These are phyloP conservation scores for Paecilomyces variotii DNA, from an alignment of 2,329 filamentous ascomycete species.

Conservation along the genomic window DNA sequence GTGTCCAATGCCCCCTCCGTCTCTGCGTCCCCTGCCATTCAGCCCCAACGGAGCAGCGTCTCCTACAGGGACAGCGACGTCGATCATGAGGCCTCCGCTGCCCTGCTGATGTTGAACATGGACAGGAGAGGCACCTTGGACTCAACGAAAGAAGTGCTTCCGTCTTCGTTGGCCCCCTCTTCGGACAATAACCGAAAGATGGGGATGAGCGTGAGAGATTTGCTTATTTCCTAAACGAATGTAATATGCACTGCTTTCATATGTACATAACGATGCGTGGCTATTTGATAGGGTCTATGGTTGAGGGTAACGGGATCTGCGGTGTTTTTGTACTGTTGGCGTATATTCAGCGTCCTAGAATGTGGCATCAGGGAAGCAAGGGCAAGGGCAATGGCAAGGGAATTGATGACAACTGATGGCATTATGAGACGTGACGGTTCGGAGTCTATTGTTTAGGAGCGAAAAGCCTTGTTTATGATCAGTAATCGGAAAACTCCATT, in stretches of 20 bases:
- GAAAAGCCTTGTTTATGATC: neutral
- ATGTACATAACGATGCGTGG: neutral
- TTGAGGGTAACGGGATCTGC: neutral
- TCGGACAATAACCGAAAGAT: slow-evolving; percentile 26
- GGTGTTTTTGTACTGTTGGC: neutral
- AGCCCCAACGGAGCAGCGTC: slow-evolving; percentile 29
- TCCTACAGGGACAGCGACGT: slow-evolving; percentile 43
- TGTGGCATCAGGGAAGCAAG: neutral
- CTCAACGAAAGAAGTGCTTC: slow-evolving; percentile 18
- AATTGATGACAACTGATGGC: neutral
- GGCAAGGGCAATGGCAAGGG: neutral
- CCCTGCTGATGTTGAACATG: slow-evolving; percentile 77
- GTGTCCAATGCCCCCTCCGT: slow-evolving; percentile 9
- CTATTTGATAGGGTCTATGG: neutral
- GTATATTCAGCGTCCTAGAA: neutral
- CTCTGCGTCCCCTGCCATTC: slow-evolving; percentile 16
- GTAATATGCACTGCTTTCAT: neutral
- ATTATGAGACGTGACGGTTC: neutral
- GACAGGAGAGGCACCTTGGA: slow-evolving; percentile 54
- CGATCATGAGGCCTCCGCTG: slow-evolving; percentile 76
- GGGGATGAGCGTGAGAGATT: slow-evolving; percentile 49
- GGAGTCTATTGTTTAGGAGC: neutral
- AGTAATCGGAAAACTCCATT: neutral
- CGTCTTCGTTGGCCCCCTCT: slow-evolving; percentile 1
- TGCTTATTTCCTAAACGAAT: slow-evolving; percentile 41